A percentile compares a stretch with the other conserved stretches of the same genome.
phyloP scores from a whole-genome alignment of 768 basidiomycete genomes.

The Hirschioporus abietinus region DNA sequence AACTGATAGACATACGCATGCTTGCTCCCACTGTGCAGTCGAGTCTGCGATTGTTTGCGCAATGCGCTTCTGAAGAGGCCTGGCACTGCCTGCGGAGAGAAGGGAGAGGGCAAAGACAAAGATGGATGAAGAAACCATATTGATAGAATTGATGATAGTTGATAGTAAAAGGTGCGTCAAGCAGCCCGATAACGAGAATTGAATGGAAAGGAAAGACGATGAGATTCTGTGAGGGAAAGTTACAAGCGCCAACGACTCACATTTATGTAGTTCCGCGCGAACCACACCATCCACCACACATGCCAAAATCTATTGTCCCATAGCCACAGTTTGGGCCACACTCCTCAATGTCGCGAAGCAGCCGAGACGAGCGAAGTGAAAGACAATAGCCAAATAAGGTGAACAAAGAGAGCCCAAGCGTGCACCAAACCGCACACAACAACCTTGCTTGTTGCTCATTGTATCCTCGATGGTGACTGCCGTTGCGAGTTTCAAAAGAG shows the following conservation, averaged over 20 bases:
- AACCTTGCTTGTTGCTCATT: too few relatives aligned
- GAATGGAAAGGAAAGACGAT: background rate
- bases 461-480: too few relatives aligned
- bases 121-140: background rate
- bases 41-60: slow-evolving; percentile 37
- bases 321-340: background rate
- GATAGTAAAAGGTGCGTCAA: background rate
- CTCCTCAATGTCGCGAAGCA: too few relatives aligned
- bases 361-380: too few relatives aligned
- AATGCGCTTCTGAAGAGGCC: slow-evolving; percentile 41
- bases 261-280: background rate
- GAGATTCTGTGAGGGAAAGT: background rate
- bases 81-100: slow-evolving; percentile 26
- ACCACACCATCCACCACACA: background rate
- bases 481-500: too few relatives aligned
- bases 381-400: too few relatives aligned
- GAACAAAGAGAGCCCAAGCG: too few relatives aligned
- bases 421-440: too few relatives aligned
- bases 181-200: background rate
- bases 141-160: background rate
- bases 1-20: slow-evolving; percentile 34
- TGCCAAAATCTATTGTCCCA: background rate
- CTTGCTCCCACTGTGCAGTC: slow-evolving; percentile 39
- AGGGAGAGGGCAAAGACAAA: slow-evolving; percentile 24
- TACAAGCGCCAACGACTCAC: background rate